phyloP scores from a whole-genome alignment of 345 rosid species.

The Conringia planisiliqua region DNA sequence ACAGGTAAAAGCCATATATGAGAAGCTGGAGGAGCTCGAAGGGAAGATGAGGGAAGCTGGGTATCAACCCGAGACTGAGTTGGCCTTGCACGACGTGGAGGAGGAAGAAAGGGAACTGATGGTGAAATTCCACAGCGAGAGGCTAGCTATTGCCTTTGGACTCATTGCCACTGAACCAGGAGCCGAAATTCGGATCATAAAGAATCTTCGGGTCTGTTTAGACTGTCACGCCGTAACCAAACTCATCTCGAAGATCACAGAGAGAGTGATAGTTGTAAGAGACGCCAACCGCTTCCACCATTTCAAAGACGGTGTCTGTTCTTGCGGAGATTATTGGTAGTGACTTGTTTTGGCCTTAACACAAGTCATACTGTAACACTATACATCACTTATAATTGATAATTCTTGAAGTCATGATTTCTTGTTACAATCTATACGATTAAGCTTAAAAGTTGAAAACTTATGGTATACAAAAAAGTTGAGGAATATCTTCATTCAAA shows the following conservation, averaged over 20 bases:
- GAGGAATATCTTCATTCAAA: slow-evolving; percentile 10
- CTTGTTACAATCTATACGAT: background rate
- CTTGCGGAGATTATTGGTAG: slow-evolving; percentile 86
- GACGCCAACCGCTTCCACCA: slow-evolving; percentile 86
- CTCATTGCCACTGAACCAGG: slow-evolving; percentile 64
- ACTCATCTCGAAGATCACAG: slow-evolving; percentile 64
- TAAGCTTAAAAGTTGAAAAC: background rate
- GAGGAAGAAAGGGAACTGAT: slow-evolving; percentile 80
- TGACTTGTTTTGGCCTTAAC: background rate
- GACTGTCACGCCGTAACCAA: slow-evolving; percentile 79
- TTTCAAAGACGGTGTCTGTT: slow-evolving; percentile 67
- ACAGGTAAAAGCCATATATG: slow-evolving; percentile 50
- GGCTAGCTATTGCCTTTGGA: slow-evolving; percentile 79
- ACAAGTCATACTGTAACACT: slow-evolving; percentile 13
- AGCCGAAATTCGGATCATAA: slow-evolving; percentile 64
- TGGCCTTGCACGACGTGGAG: slow-evolving; percentile 76
- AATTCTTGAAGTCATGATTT: slow-evolving; percentile 3
- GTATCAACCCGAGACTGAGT: slow-evolving; percentile 53
- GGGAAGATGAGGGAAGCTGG: slow-evolving; percentile 78
- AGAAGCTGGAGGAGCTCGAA: slow-evolving; percentile 54
- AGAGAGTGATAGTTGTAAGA: slow-evolving; percentile 68
- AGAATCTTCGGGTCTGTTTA: slow-evolving; percentile 74
- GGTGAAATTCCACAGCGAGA: slow-evolving; percentile 79
- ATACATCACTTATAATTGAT: slow-evolving; percentile 5
- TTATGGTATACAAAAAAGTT: background rate